These are phyloP conservation scores for Boletus barrowsii DNA, from an alignment of 768 basidiomycete genomes.

Conservation along the genomic window DNA sequence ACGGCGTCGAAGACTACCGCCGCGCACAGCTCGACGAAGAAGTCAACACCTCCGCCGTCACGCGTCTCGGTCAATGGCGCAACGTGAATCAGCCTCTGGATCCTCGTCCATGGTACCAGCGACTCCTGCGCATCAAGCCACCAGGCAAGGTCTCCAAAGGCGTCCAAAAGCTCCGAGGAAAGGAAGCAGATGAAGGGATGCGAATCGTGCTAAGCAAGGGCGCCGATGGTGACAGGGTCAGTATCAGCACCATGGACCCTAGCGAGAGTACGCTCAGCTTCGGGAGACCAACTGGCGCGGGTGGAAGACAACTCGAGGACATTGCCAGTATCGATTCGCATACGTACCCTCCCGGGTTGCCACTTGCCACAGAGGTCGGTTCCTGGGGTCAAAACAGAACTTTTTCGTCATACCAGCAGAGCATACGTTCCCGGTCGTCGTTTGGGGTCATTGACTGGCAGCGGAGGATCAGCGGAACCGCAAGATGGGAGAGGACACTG, in stretches of 20 bases:
- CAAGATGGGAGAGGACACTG: slow-evolving; percentile 90
- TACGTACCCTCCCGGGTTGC: slow-evolving; percentile 55
- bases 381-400: slow-evolving; percentile 40
- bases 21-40: slow-evolving; percentile 84
- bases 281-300: slow-evolving; percentile 36
- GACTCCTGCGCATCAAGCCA: slow-evolving; percentile 61
- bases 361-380: slow-evolving; percentile 24
- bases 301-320: slow-evolving; percentile 57
- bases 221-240: slow-evolving; percentile 33
- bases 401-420: slow-evolving; percentile 51
- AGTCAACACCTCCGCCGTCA: slow-evolving; percentile 92
- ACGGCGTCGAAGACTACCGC: slow-evolving; percentile 95
- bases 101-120: slow-evolving; percentile 71
- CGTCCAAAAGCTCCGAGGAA: slow-evolving; percentile 78
- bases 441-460: slow-evolving; percentile 81
- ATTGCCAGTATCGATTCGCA: slow-evolving; percentile 67
- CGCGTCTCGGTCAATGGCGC: slow-evolving; percentile 83
- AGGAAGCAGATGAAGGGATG: slow-evolving; percentile 69
- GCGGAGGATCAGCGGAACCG: slow-evolving; percentile 62
- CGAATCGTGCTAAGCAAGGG: slow-evolving; percentile 57
- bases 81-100: slow-evolving; percentile 88
- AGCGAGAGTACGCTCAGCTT: slow-evolving; percentile 45
- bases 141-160: slow-evolving; percentile 82
- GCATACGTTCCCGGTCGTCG: slow-evolving; percentile 52
- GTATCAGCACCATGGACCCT: slow-evolving; percentile 43